Evolutionary conservation across 306 rosid species (phyloP).

Genomic region (Dicorynia guianensis): DNA sequence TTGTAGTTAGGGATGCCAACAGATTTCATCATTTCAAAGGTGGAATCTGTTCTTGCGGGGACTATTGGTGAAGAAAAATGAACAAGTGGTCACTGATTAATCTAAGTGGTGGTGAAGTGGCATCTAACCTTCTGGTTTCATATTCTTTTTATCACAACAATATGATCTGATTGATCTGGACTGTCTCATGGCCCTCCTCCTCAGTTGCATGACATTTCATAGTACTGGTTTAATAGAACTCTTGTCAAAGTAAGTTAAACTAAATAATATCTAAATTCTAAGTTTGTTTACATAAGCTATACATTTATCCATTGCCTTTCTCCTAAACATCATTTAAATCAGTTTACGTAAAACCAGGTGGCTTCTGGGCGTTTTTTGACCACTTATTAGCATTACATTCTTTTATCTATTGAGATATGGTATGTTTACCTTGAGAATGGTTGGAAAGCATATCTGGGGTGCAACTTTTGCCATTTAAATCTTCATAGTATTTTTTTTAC

Average conservation of each 20-base stretch:
- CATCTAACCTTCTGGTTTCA: constrained; percentile 40
- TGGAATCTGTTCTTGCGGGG: constrained; percentile 88
- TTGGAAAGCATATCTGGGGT: no score
- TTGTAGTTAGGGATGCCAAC: constrained; percentile 96
- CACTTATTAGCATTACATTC: constrained; percentile 27
- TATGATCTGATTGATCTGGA: constrained; percentile 9
- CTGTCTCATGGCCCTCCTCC: not conserved
- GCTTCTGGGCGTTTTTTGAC: not conserved
- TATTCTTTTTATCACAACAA: constrained; percentile 24
- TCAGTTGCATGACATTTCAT: constrained; percentile 34
- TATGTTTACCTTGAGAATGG: not conserved
- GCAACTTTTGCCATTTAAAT: no score
- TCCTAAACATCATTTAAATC: constrained; percentile 4
- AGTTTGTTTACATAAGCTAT: constrained; percentile 12
- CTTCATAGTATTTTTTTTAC: not conserved
- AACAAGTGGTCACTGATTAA: constrained; percentile 33
- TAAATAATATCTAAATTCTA: constrained; percentile 6
- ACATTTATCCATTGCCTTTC: not conserved
- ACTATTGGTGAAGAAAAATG: constrained; percentile 76
- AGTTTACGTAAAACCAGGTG: not conserved
- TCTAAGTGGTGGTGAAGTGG: constrained; percentile 36
- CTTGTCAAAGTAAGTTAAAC: constrained; percentile 30
- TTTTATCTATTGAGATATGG: constrained; percentile 11
- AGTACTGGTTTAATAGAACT: not conserved
- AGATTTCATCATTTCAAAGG: constrained; percentile 93